These are phyloP conservation scores for Cyberlindnera amylophila DNA, from an alignment of 805 yeast species.

Conservation along the genomic window DNA sequence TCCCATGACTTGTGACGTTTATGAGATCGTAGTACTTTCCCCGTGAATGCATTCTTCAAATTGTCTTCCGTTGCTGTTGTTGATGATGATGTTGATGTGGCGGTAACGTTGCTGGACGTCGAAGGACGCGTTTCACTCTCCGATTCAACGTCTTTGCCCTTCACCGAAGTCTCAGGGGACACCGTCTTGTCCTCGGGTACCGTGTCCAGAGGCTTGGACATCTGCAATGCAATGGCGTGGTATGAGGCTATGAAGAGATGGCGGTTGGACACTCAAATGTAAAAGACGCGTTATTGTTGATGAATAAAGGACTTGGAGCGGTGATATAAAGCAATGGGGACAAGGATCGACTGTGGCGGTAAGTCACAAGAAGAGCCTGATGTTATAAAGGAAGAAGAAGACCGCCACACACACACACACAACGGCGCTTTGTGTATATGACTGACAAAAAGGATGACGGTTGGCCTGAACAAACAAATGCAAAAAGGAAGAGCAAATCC, in stretches of 20 bases:
- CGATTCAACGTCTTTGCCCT: neutral
- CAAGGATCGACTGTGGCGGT: no score
- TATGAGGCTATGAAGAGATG: neutral
- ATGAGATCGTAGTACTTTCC: conserved; percentile 8
- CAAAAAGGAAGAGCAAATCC: no score
- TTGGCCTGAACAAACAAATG: no score
- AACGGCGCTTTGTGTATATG: no score
- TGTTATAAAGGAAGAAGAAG: no score
- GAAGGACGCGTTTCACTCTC: neutral
- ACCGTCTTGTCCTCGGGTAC: neutral
- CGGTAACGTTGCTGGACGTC: neutral
- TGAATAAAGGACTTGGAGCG: no score
- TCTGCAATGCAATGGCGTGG: neutral
- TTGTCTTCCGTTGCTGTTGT: neutral
- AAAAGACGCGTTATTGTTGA: no score
- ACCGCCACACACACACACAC: no score
- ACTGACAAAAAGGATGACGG: no score
- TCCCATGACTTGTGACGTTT: conserved; percentile 19
- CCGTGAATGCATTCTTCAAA: neutral
- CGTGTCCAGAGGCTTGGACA: neutral
- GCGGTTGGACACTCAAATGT: no score
- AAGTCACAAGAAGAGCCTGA: no score
- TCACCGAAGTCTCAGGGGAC: neutral
- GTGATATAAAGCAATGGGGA: no score
- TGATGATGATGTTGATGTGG: neutral